Evolutionary conservation across 805 yeast genomes (phyloP), one percentile per base, ranked within the genome.

Genomic region (Zygotorulaspora danielsina): DNA sequence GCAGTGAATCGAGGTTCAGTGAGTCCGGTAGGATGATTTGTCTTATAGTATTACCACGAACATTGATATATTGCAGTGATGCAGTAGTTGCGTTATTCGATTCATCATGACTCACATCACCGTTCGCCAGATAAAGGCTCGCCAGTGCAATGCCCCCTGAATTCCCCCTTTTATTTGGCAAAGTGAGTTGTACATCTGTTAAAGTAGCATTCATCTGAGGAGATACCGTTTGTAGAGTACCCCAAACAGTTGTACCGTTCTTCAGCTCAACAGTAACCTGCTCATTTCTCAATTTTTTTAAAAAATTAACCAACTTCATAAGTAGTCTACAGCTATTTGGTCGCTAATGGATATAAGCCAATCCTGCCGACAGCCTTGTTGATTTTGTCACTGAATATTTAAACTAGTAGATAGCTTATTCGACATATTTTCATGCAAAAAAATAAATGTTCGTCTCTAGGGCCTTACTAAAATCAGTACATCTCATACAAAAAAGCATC

Each of bases 171-270:
- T 45, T 26, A 27, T 32, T 42, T 16, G 64, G 59, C 31, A 84
- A 72, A 2, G 89, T 79, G 74, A 90, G 78, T 51, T 81, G 84
- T 34, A 85, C 90, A 48, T 83, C 84, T 52, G 83, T 79, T 45
- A 89, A 63, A 4, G 86, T 78, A 32, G 89, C 79, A 63, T 89
- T 89, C 97, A 89, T 89, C 46, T 84, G 75, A 19, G 96, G 96
- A 2, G 95, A 72, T 28, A 93, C 95, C 5, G 88, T 77, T 28
- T 83, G 77, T 18, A 90, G 69, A 10, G 89, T 84, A 0, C 97
- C 97, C 53, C 84, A 76, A 5, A 90, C 76, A 4, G 85, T 73
- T 4, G 90, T 84, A 27, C 97, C 97, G 63, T 90, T 87, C 61
- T 89, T 90, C 55, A 90, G 69, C 60, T 89, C 97, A 13, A 89